Base-by-base conservation (phyloP, 345 rosid genomes). In the Anastatica hierochuntica region DNA sequence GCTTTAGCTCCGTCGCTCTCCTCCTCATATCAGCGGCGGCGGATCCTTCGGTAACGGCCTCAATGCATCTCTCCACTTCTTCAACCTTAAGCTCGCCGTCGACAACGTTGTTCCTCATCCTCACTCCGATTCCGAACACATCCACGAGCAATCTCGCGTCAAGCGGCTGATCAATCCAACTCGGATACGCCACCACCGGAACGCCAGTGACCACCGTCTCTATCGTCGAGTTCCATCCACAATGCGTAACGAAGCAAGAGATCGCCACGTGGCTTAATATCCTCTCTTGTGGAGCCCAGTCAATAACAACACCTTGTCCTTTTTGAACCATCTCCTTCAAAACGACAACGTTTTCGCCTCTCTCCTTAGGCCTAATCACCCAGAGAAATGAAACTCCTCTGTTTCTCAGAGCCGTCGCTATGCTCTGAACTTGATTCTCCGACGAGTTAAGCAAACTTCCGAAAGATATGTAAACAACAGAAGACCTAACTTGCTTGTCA, bases 401-500 rank as follows among this genome's bases (percentile, higher is more conserved):
- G 24, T 68, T 76, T 41, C 43, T 72, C 6, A 83, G 31, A 0
- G 74, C 92, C 7, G 12, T 44, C 1, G 81, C 77, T 39, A 80
- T 60, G 46, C 52, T 70, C 34, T 75, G 63, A 6, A 75, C 63
- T 8, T 76, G 77, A 34, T 69, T 53, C 52, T 58, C 64, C 1
- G 74, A 39, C 4, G 68, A 55, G 15, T 50, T 10, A 0, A 31
- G 57, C 3, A 83, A 42, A 53, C 85, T 80, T 3, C 92, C 92
- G 13, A 83, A 78, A 0, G 92, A 71, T 34, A 83, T 70, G 61
- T 83, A 83, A 52, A 83, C 64, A 7, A 80, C 88, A 0, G 88
- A 83, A 1, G 67, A 69, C 39, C 35, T 45, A 11, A 29, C 58
- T 50, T 75, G 66, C 63, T 64, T 58, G 66, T 80, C 81, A 23